phyloP scores from a whole-genome alignment of 495 filamentous ascomycete species.

The Pyronema omphalodes region DNA sequence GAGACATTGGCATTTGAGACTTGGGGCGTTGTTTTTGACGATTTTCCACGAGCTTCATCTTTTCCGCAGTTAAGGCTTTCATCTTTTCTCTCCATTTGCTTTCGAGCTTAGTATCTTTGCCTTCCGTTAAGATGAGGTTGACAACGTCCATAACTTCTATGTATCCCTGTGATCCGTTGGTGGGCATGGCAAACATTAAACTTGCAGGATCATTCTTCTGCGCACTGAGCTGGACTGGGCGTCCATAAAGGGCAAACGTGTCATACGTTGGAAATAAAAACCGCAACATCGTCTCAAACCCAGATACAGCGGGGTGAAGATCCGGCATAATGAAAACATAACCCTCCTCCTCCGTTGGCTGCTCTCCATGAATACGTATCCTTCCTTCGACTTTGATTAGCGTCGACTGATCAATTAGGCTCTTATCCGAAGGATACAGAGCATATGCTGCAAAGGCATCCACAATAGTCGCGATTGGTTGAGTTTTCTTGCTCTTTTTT shows the following conservation, averaged over 20 bases:
- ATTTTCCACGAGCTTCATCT: slow-evolving; percentile 25
- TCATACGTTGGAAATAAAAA: slow-evolving; percentile 92
- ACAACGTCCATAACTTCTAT: slow-evolving; percentile 74
- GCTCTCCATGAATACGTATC: slow-evolving; percentile 64
- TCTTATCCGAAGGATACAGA: slow-evolving; percentile 85
- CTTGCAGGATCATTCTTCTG: slow-evolving; percentile 71
- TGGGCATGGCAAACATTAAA: slow-evolving; percentile 97
- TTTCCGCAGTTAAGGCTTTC: slow-evolving; percentile 73
- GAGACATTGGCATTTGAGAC: slow-evolving; percentile 40
- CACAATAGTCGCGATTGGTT: slow-evolving; percentile 75
- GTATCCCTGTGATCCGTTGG: slow-evolving; percentile 54
- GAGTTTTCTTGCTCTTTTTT: slow-evolving; percentile 81
- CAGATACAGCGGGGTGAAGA: slow-evolving; percentile 68
- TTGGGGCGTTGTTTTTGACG: slow-evolving; percentile 28
- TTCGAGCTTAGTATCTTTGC: slow-evolving; percentile 65
- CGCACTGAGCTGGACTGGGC: slow-evolving; percentile 69
- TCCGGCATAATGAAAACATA: slow-evolving; percentile 98
- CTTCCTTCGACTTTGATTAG: slow-evolving; percentile 85
- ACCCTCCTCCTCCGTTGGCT: slow-evolving; percentile 59
- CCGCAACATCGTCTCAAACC: slow-evolving; percentile 92
- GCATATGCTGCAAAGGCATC: slow-evolving; percentile 86
- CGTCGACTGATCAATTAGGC: slow-evolving; percentile 83
- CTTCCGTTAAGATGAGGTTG: slow-evolving; percentile 54
- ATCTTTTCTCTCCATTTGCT: slow-evolving; percentile 75
- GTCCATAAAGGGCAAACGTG: slow-evolving; percentile 79